Evolutionary conservation across 495 filamentous ascomycete species (phyloP).

Genomic region (Penicillium crystallinum): DNA sequence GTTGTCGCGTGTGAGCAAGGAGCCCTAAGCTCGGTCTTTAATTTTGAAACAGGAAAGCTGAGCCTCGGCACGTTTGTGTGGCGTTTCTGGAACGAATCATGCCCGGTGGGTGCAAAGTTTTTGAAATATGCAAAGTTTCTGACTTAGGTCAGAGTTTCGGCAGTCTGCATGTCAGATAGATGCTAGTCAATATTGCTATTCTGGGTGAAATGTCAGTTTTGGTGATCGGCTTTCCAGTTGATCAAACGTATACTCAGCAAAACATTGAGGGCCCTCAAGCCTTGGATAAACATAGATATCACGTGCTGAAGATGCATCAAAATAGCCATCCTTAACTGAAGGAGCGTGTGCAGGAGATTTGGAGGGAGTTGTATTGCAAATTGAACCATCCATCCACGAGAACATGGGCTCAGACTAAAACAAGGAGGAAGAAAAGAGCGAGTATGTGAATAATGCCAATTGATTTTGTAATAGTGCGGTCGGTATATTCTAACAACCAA

Average conservation of each 20-base stretch:
- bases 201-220: conserved; percentile 1
- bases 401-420: background rate
- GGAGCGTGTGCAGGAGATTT: conserved; percentile 6
- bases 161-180: conserved; percentile 7
- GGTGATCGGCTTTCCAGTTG: conserved; percentile 4
- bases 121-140: conserved; percentile 1
- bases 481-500: background rate
- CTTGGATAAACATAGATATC: conserved; percentile 1
- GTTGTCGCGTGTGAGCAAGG: background rate
- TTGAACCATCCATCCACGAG: conserved; percentile 15
- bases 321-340: conserved; percentile 1
- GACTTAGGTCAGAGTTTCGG: conserved; percentile 13
- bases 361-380: conserved; percentile 14
- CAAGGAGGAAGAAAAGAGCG: background rate
- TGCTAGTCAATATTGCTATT: conserved; percentile 1
- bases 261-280: no score
- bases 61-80: conserved; percentile 6
- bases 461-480: conserved; percentile 9
- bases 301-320: conserved; percentile 10
- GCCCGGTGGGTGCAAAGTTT: background rate
- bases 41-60: background rate
- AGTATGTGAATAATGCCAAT: conserved; percentile 1
- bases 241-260: no score
- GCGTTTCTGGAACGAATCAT: conserved; percentile 9
- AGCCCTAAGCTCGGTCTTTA: conserved; percentile 2